Base-by-base conservation (phyloP, 225 moss, liverwort and hornwort species). In the Climacium dendroides region DNA sequence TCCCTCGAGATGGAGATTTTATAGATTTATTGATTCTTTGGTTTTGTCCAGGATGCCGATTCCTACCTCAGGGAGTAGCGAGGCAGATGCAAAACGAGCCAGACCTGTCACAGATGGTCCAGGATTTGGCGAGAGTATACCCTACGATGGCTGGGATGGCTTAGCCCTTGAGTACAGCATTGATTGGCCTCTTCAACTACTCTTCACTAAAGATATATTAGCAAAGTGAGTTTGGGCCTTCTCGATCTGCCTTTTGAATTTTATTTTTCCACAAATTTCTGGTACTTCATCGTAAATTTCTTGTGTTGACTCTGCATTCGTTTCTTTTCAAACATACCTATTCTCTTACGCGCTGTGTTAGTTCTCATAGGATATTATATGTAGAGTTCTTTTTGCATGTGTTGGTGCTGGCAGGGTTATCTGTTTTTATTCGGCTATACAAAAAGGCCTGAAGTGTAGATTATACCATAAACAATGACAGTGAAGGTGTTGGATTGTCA, bases 141-240 rank as follows among this genome's bases (percentile, higher is more conserved):
- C 99, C 25, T 96, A 96, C 87, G 99, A 99, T 92, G 99, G 99
- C 75, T 99, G 99, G 99, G 99, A 97, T 92, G 95, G 97, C 81
- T 95, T 99, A 83, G 95, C 95, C 77, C 92, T 99, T 89, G 99
- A 99, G 90, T 99, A 99, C 84, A 94, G 95, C 88, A 94, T 97
- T 64, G 96, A 97, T 87, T 99, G 99, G 99, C 99, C 99, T 65
- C 94, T 97, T 84, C 99, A 99, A 87, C 93, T 99, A 52, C 91
- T 99, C 73, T 99, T 99, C 52, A 97, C 97, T 20, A 93, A 93
- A 88, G 99, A 99, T 88, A 95, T 97, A 86, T 91, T 97, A 87
- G 94, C 94, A 57, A 97, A 97, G 99, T 99, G 93, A 89, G 93
- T 91, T 89, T 61, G 43, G 54, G 35, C 70, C 65, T 77, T 88